Conservation (phyloP, 2,329 filamentous ascomycete genomes). For the Cercospora beticola region DNA sequence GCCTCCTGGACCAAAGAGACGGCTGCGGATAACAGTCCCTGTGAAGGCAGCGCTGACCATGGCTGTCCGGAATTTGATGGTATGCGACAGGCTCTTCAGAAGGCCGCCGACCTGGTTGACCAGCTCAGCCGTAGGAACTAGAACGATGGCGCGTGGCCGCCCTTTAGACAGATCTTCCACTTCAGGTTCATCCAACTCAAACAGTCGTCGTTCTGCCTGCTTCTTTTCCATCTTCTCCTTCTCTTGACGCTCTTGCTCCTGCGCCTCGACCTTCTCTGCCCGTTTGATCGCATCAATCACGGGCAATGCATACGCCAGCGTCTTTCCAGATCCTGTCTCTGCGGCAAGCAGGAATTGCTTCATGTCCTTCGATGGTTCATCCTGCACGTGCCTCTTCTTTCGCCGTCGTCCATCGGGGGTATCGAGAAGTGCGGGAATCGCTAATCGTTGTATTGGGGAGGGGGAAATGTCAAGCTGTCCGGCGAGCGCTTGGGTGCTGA, state of each 20-base stretch:
- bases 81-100: conserved; percentile 79
- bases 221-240: conserved; percentile 28
- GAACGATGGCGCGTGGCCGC: conserved; percentile 77
- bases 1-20: conserved; percentile 75
- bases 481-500: conserved; percentile 71
- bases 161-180: conserved; percentile 68
- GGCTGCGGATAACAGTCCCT: conserved; percentile 76
- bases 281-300: conserved; percentile 81
- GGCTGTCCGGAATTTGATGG: conserved; percentile 80
- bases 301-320: conserved; percentile 85
- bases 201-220: conserved; percentile 50
- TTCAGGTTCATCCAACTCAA: conserved; percentile 56
- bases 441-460: conserved; percentile 84
- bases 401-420: conserved; percentile 47
- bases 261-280: conserved; percentile 59
- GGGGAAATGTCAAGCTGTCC: conserved; percentile 74
- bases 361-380: conserved; percentile 42
- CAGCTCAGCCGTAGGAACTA: conserved; percentile 90
- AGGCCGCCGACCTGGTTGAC: conserved; percentile 82
- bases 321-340: conserved; percentile 97
- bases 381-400: conserved; percentile 30
- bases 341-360: conserved; percentile 80
- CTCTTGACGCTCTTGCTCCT: conserved; percentile 38
- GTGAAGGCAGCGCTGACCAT: conserved; percentile 76
- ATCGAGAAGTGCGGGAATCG: conserved; percentile 77